These are phyloP conservation scores for Candida vaughaniae DNA, from an alignment of 805 yeast genomes.

Conservation along the genomic window DNA sequence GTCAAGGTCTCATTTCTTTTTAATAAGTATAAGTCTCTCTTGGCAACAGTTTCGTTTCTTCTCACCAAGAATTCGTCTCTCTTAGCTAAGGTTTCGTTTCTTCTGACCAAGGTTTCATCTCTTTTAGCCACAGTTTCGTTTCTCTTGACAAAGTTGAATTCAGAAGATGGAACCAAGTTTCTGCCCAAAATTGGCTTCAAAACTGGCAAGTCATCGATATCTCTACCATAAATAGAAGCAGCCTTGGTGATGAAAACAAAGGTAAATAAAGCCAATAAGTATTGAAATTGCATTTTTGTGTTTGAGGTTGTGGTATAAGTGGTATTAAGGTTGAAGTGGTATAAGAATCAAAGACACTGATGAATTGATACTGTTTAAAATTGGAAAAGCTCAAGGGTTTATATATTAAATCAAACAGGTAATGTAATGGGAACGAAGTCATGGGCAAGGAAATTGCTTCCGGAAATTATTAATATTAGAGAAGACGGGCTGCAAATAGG, in stretches of 20 bases:
- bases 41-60: neutral
- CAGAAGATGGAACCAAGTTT: neutral
- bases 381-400: too few species aligned
- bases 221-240: constrained; percentile 8
- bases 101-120: neutral
- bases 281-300: constrained; percentile 8
- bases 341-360: too few species aligned
- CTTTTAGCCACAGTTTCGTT: constrained; percentile 1
- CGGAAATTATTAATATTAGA: neutral
- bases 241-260: constrained; percentile 3
- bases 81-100: neutral
- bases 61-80: neutral
- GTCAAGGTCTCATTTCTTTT: neutral
- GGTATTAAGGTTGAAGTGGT: too few species aligned
- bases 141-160: constrained; percentile 1
- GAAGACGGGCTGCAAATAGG: neutral
- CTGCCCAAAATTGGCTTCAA: constrained; percentile 2
- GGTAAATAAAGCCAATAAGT: constrained; percentile 4
- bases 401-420: too few species aligned
- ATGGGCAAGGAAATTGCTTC: neutral
- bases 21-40: neutral
- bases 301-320: too few species aligned
- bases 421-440: too few species aligned
- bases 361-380: too few species aligned
- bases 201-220: constrained; percentile 1